Evolutionary conservation across 768 basidiomycete genomes (phyloP).

Genomic region (Russula sp.): DNA sequence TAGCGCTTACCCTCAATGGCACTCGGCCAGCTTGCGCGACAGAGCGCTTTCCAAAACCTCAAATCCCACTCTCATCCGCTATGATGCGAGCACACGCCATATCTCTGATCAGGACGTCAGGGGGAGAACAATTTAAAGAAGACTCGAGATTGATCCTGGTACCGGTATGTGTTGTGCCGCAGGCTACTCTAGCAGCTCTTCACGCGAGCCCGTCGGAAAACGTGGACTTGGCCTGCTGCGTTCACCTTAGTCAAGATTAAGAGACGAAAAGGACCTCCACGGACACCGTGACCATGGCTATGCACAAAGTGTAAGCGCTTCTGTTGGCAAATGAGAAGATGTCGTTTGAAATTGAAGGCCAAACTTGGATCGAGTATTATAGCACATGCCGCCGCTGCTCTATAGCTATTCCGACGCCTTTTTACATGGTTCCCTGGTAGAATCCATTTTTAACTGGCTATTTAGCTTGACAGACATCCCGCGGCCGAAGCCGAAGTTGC

Average conservation of each 20-base stretch:
- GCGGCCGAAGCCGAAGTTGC: neutral
- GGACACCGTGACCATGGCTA: neutral
- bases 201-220: neutral
- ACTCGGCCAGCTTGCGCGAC: too few species aligned
- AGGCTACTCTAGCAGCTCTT: too few species aligned
- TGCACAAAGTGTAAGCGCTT: neutral
- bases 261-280: neutral
- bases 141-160: neutral
- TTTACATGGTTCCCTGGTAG: neutral
- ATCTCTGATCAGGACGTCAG: too few species aligned
- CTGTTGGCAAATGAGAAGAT: neutral
- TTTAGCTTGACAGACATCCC: neutral
- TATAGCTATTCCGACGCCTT: neutral
- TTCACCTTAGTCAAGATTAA: neutral
- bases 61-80: too few species aligned
- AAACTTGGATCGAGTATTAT: neutral
- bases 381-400: neutral
- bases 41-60: too few species aligned
- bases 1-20: too few species aligned
- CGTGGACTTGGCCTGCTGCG: neutral
- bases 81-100: too few species aligned
- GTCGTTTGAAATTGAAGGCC: neutral
- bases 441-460: too few species aligned
- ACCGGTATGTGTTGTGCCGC: too few species aligned
- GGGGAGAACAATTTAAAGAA: neutral